phyloP scores from a whole-genome alignment of 805 yeast species.

The Pichia nanzhaoensis region DNA sequence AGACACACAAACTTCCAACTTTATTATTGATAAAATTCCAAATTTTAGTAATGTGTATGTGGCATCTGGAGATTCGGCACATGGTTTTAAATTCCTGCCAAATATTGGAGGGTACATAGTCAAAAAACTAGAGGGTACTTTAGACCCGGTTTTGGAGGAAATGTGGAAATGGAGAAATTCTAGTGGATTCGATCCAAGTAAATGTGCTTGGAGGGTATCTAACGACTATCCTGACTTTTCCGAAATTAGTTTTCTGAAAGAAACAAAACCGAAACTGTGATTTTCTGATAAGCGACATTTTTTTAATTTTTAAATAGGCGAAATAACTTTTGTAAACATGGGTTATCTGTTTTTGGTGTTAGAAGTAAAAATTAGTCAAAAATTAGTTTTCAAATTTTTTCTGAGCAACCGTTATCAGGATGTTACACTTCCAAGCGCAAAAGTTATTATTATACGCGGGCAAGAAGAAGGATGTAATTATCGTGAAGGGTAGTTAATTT shows the following conservation, averaged over 20 bases:
- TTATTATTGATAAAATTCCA: constrained; percentile 35
- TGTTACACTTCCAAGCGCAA: too few species aligned
- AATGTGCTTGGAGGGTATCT: constrained; percentile 19
- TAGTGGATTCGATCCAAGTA: constrained; percentile 15
- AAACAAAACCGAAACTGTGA: not conserved
- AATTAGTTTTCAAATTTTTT: too few species aligned
- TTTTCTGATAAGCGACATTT: too few species aligned
- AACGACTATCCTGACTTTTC: constrained; percentile 10
- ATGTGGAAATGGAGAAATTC: constrained; percentile 29
- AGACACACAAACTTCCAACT: constrained; percentile 34
- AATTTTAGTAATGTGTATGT: constrained; percentile 26
- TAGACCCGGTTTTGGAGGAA: constrained; percentile 17
- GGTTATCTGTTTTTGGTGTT: too few species aligned
- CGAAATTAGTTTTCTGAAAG: constrained; percentile 9
- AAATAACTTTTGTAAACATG: too few species aligned
- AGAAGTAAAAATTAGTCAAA: too few species aligned
- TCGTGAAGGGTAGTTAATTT: too few species aligned
- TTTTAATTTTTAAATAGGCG: too few species aligned
- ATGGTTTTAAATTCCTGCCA: constrained; percentile 40
- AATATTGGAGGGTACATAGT: constrained; percentile 37
- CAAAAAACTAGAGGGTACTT: constrained; percentile 21
- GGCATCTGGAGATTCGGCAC: constrained; percentile 42
- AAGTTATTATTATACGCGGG: too few species aligned
- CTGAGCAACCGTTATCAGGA: too few species aligned
- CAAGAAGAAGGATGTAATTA: too few species aligned